These are phyloP conservation scores for Parathielavia appendiculata DNA, from an alignment of 495 filamentous ascomycete species.

Conservation along the genomic window DNA sequence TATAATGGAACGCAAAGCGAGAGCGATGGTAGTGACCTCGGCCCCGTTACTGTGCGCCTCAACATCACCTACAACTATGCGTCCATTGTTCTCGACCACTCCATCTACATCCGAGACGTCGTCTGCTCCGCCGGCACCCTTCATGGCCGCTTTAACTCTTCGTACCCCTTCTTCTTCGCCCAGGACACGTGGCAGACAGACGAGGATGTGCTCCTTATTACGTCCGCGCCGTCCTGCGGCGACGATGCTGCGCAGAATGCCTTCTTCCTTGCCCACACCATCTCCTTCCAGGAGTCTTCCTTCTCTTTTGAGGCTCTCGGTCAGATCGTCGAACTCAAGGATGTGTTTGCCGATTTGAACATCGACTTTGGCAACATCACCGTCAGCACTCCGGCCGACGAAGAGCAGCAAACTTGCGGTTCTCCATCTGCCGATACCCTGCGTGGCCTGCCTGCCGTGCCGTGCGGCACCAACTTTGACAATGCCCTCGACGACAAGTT, in stretches of 20 bases:
- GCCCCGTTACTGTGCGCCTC: conserved; percentile 3
- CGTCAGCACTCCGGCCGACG: background rate
- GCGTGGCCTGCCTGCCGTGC: conserved; percentile 16
- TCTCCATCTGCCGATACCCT: conserved; percentile 7
- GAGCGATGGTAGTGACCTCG: conserved; percentile 1
- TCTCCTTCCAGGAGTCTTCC: conserved; percentile 3
- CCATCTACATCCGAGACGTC: conserved; percentile 14
- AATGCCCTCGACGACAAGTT: conserved; percentile 17
- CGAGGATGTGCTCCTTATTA: conserved; percentile 12
- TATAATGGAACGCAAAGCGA: conserved; percentile 10
- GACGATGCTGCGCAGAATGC: conserved; percentile 14
- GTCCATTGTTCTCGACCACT: conserved; percentile 17
- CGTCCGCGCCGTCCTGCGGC: conserved; percentile 16
- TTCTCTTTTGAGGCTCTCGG: conserved; percentile 12
- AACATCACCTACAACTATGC: conserved; percentile 17
- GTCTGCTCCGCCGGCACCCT: conserved; percentile 8
- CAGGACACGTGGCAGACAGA: conserved; percentile 9
- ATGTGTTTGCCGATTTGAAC: conserved; percentile 14
- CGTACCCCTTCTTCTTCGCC: conserved; percentile 3
- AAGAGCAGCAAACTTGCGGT: conserved; percentile 5
- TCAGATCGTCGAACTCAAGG: conserved; percentile 9
- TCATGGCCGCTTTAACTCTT: conserved; percentile 11
- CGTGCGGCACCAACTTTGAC: conserved; percentile 17
- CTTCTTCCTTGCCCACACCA: conserved; percentile 16
- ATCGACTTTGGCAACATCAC: conserved; percentile 16